These are phyloP conservation scores for Uronychia binucleata DNA, from an alignment of 73 alveolate genomes.

Conservation along the genomic window DNA sequence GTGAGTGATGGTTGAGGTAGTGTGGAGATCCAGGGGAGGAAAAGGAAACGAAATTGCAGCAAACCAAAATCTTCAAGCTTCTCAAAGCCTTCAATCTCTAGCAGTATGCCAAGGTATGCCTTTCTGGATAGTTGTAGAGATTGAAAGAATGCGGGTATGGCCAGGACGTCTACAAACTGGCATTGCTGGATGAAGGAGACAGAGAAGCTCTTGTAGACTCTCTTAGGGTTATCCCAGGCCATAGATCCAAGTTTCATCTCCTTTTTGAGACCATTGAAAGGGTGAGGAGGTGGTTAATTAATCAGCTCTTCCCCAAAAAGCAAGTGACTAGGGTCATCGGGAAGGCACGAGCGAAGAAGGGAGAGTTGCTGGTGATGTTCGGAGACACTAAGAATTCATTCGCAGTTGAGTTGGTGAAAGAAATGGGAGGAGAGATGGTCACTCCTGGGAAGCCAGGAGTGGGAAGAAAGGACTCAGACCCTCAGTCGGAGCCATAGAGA, in stretches of 20 bases:
- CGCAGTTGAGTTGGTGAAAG: neutral
- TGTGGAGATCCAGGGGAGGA: no score
- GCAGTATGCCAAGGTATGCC: slow-evolving; percentile 56
- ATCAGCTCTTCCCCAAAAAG: slow-evolving; percentile 36
- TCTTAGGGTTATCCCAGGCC: slow-evolving; percentile 42
- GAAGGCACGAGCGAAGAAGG: neutral
- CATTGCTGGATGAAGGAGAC: slow-evolving; percentile 9
- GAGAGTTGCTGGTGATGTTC: neutral
- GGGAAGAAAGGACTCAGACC: neutral
- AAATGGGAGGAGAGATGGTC: neutral
- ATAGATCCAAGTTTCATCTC: slow-evolving; percentile 14
- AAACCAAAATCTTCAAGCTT: slow-evolving; percentile 60
- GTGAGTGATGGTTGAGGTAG: no score
- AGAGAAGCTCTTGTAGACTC: slow-evolving; percentile 34
- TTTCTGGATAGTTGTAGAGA: no score
- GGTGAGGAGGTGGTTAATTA: neutral
- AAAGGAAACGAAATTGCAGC: no score
- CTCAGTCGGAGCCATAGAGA: neutral
- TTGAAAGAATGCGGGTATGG: slow-evolving; percentile 46
- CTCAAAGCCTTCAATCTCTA: slow-evolving; percentile 62
- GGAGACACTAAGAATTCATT: neutral
- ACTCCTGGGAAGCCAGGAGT: no score
- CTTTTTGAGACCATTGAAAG: slow-evolving; percentile 32
- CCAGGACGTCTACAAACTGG: slow-evolving; percentile 38
- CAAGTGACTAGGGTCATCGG: neutral